Evolutionary conservation across 805 yeast genomes (phyloP), one percentile per base, ranked within the genome.

Genomic region (Saturnispora bothae): DNA sequence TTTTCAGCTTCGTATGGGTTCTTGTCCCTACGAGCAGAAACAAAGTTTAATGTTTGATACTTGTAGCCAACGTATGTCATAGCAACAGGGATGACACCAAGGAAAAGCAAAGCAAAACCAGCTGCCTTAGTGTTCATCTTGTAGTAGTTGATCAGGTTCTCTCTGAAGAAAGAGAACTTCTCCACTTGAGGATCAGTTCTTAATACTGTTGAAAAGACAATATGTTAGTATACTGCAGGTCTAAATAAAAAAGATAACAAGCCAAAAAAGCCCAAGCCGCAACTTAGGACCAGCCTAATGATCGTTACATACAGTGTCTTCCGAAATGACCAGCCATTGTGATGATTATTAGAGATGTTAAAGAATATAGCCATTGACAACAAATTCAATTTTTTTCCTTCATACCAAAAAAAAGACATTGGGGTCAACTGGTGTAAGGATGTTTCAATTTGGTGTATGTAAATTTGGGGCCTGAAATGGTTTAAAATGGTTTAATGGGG

Each of bases 1-100:
- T 49, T 47, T 30, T 45, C 41, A 28, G 48, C 40, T 35, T 45
- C 41, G 32, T 45, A 49, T 18, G 51, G 46, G 10, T 61, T 57
- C 40, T 45, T 47, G n/a, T 46, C 50, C 47, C 62, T 53, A 43
- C 57, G 55, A 32, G 53, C 56, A 25, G 54, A 53, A 15, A 51
- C 47, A 4, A 48, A 15, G 28, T 50, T 49, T 5, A 54, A 13
- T 22, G 43, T 38, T 42, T 59, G 61, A 31, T 54, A 55, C 34
- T 57, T 52, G 43, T 53, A 57, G 10, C 59, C 59, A 26, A 53
- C 45, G 35, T 56, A 59, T 20, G 51, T 45, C 28, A 59, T 43
- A n/a, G 51, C 51, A 28, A 53, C 57, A 5, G 64, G 64, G 22
- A 59, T 47, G 9, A 46, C 54, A 28, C 56, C 57, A 27, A 59